These are phyloP conservation scores for Coemansia pectinata DNA, from an alignment of 192 early-diverging fungal species.

Conservation along the genomic window DNA sequence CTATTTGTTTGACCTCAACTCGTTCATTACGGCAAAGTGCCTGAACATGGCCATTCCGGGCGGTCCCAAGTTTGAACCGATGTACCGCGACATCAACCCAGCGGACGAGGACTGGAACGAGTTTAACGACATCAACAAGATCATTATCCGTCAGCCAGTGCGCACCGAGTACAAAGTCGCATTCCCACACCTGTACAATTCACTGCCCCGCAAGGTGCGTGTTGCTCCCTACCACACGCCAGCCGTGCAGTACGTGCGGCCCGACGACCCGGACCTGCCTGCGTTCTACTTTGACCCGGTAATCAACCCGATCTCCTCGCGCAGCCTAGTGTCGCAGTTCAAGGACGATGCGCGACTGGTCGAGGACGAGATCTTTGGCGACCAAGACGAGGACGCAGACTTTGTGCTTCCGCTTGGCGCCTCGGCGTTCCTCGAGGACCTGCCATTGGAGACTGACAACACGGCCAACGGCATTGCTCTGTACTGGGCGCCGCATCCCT, in stretches of 20 bases:
- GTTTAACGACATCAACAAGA: slow-evolving; percentile 99
- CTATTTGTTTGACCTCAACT: slow-evolving; percentile 93
- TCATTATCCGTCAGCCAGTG: slow-evolving; percentile 98
- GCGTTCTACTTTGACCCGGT: slow-evolving; percentile 98
- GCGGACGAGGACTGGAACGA: slow-evolving; percentile 99
- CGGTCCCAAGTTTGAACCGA: slow-evolving; percentile 97
- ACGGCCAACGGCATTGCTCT: slow-evolving; percentile 90
- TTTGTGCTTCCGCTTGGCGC: slow-evolving; percentile 83
- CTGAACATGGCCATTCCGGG: slow-evolving; percentile 98
- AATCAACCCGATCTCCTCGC: slow-evolving; percentile 87
- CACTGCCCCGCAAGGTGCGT: slow-evolving; percentile 88
- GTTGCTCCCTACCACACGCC: slow-evolving; percentile 94
- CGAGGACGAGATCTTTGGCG: slow-evolving; percentile 76
- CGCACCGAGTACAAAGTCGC: slow-evolving; percentile 99
- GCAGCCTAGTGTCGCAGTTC: slow-evolving; percentile 60
- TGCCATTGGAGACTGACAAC: slow-evolving; percentile 82
- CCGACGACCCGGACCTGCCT: slow-evolving; percentile 94
- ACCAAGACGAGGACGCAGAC: slow-evolving; percentile 62
- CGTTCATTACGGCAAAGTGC: slow-evolving; percentile 97
- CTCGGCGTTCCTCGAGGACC: slow-evolving; percentile 76
- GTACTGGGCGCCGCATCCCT: slow-evolving; percentile 99
- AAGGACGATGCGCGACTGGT: slow-evolving; percentile 67
- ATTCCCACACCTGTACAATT: slow-evolving; percentile 98
- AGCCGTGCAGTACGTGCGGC: slow-evolving; percentile 80
- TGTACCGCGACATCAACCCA: slow-evolving; percentile 94